Base-by-base conservation (phyloP, 495 filamentous ascomycete species). In the Penicillium fimorum region DNA sequence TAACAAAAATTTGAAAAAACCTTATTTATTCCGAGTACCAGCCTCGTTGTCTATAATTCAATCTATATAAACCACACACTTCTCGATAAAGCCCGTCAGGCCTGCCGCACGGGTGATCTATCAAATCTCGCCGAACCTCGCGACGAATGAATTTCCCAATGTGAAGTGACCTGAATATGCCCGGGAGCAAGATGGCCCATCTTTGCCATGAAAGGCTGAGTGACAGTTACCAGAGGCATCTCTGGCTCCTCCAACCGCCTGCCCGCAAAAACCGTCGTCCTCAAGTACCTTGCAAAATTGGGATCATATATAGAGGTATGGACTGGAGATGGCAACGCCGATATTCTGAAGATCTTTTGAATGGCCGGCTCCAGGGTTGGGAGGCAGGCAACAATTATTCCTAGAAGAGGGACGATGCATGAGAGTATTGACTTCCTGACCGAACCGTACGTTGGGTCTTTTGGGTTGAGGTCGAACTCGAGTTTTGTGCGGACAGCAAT, bases 131-230 rank as follows among this genome's bases (percentile, higher is more conserved):
- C 48, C 9, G 65, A 67, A 30, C 64, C 64, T n/a, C 65, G 44
- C 18, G 65, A 49, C 29, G 65, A 68, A 62, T 68, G 65, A 44
- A 68, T 66, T 24, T 68, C 65, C 65, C 65, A 68, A 25, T 68
- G 58, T 1, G 63, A 68, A 17, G 63, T 68, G 33, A 68, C 61
- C 35, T 58, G 62, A 22, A 68, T 68, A 51, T 66, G 60, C 10
- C 63, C 65, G 1, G 54, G 53, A 50, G 54, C 55, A 58, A 60
- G 61, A 49, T 61, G 53, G 35, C 53, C 48, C 11, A 59, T 61
- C 45, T 59, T 68, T 4, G 56, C 53, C 57, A 62, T 61, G n/a
- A 56, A 51, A 48, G 60, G 57, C 42, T 57, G 58, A 20, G 51
- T 47, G 5, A 63, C 52, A 18, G 60, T 55, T 2, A 68, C 65